Base-by-base conservation (phyloP, 805 yeast genomes). In the Monosporozyma solicola region DNA sequence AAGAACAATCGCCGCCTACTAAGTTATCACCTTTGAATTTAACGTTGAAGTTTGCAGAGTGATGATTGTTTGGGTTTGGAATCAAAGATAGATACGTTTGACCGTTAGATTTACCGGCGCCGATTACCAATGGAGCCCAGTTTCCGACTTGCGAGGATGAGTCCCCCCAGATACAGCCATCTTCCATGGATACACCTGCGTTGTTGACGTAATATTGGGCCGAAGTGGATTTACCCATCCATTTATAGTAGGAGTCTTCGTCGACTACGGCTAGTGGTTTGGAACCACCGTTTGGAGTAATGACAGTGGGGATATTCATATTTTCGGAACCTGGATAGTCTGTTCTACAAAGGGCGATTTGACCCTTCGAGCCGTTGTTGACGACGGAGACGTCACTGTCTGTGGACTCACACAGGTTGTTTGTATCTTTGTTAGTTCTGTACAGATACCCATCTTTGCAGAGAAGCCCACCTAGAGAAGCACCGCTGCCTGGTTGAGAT, bases 251-350 rank as follows among this genome's bases (percentile, higher is more conserved):
- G 58, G 76, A 64, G 59, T 75, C 84, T 68, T 82, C 80, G 71
- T 89, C 79, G 58, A 91, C 97, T 60, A 85, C 95, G 51, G 96
- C 78, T 61, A 90, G 74, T 54, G 85, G 84, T 65, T 77, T 71
- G 41, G 78, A 61, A 41, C 74, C 63, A 63, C 96, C 96, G 29
- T 27, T 27, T 55, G 85, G 86, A 35, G 69, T 70, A 51, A 91
- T 85, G 57, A 80, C 75, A 55, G 98, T 91, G 70, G 99, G 98
- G 57, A 92, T 79, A 61, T 84, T 95, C 98, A 92, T 94, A 80
- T 90, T 90, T 78, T 92, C 99, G 59, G 97, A 85, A 76, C 99
- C 99, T 67, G 99, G 99, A 82, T 92, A 92, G 72, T 92, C 99
- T 57, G 99, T 92, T 78, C 97, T 87, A 80, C 99, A 94, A 65